phyloP scores from a whole-genome alignment of 2,329 filamentous ascomycete genomes.

The Colletotrichum orchidophilum region DNA sequence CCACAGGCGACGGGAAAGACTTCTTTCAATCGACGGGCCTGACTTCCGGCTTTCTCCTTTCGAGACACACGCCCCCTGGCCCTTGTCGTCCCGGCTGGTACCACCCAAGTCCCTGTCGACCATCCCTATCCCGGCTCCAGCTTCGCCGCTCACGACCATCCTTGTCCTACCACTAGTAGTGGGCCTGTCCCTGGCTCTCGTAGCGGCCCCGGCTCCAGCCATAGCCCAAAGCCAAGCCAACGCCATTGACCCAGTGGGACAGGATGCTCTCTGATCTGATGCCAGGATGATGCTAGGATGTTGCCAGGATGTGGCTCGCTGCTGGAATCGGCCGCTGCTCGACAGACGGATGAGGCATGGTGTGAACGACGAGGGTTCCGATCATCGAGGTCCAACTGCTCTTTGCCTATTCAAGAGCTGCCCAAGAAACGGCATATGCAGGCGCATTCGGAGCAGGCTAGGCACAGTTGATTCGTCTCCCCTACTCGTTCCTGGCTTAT shows the following conservation, averaged over 20 bases:
- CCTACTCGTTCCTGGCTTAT: neutral
- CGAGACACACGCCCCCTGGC: slow-evolving; percentile 10
- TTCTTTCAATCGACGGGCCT: slow-evolving; percentile 8
- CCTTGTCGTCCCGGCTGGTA: neutral
- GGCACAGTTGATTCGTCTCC: neutral
- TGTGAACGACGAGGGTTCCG: slow-evolving; percentile 13
- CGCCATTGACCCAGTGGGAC: slow-evolving; percentile 22
- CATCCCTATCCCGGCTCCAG: slow-evolving; percentile 13
- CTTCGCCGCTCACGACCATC: neutral
- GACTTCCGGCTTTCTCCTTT: slow-evolving; percentile 17
- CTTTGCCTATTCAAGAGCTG: neutral
- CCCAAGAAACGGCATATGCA: neutral
- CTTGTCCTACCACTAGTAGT: neutral
- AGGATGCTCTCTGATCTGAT: slow-evolving; percentile 31
- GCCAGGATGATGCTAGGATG: slow-evolving; percentile 32
- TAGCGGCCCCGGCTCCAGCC: slow-evolving; percentile 21
- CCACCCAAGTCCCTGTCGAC: neutral
- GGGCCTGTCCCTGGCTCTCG: slow-evolving; percentile 17
- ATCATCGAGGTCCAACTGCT: slow-evolving; percentile 4
- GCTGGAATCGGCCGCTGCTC: slow-evolving; percentile 28
- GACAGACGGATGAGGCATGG: slow-evolving; percentile 26
- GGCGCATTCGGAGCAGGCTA: neutral
- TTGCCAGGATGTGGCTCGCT: slow-evolving; percentile 20
- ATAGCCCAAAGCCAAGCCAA: slow-evolving; percentile 27
- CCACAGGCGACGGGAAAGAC: slow-evolving; percentile 16